A percentile compares a stretch with the other conserved stretches of the same genome.
phyloP scores from a whole-genome alignment of 75 land plant genomes.

The Sequoia sempervirens region DNA sequence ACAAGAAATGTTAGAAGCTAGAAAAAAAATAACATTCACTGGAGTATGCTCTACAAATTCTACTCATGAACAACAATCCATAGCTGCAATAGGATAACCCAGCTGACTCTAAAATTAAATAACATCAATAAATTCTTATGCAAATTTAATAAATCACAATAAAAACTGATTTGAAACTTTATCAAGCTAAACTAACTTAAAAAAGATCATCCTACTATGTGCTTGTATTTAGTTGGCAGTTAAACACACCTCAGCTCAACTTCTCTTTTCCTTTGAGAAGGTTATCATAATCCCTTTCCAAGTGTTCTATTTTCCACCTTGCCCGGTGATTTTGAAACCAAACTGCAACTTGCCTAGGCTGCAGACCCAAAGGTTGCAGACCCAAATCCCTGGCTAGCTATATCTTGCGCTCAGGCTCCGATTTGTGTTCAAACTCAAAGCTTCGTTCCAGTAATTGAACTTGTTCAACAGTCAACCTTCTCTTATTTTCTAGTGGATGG shows the following conservation, averaged over 20 bases:
- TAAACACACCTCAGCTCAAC: slow-evolving; percentile 48
- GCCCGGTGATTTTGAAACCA: slow-evolving; percentile 79
- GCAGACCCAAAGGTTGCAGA: no score
- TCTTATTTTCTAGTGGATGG: slow-evolving; percentile 56
- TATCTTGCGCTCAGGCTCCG: slow-evolving; percentile 67
- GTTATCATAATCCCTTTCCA: slow-evolving; percentile 57
- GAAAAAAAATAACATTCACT: no score
- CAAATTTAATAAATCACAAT: neutral
- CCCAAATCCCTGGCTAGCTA: slow-evolving; percentile 65
- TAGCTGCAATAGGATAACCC: no score
- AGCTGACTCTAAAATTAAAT: no score
- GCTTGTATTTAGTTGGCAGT: neutral
- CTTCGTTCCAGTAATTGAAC: slow-evolving; percentile 59
- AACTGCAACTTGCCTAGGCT: slow-evolving; percentile 69
- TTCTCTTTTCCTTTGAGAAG: slow-evolving; percentile 40
- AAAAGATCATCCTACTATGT: neutral
- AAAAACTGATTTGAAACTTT: neutral
- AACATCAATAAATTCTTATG: neutral
- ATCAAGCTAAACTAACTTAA: neutral
- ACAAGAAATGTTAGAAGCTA: no score
- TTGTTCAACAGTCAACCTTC: slow-evolving; percentile 51
- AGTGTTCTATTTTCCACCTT: slow-evolving; percentile 55
- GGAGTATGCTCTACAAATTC: no score
- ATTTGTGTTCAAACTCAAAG: slow-evolving; percentile 64
- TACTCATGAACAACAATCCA: no score